Conservation (phyloP, 2,329 filamentous ascomycete species). For the Dissoconium aciculare region DNA sequence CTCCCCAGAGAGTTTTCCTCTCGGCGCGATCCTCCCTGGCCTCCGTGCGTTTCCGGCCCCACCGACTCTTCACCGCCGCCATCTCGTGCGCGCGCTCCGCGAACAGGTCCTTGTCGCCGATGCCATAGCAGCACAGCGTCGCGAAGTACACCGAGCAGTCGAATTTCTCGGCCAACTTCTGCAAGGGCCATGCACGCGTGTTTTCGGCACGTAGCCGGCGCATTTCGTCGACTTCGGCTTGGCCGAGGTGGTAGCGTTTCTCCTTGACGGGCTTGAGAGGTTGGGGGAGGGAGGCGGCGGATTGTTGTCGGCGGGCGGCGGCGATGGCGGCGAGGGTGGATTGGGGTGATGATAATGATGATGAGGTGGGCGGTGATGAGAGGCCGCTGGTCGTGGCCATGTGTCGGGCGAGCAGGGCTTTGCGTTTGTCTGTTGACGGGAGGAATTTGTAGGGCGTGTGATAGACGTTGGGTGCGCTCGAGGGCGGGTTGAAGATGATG, state of each 20-base stretch:
- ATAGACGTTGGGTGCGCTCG: slow-evolving; percentile 46
- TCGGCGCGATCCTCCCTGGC: slow-evolving; percentile 46
- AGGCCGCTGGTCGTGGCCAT: too few relatives aligned
- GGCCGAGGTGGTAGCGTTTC: slow-evolving; percentile 47
- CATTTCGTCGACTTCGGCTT: slow-evolving; percentile 45
- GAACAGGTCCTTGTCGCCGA: slow-evolving; percentile 27
- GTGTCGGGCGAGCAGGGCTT: too few relatives aligned
- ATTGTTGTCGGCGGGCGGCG: neutral
- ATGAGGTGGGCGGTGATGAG: too few relatives aligned
- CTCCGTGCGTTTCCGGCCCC: slow-evolving; percentile 44
- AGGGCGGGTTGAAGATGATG: slow-evolving; percentile 53
- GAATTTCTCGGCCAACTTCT: slow-evolving; percentile 46
- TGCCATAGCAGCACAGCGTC: slow-evolving; percentile 42
- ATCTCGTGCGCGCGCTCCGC: slow-evolving; percentile 29
- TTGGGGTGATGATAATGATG: too few relatives aligned
- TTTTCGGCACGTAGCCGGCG: slow-evolving; percentile 39
- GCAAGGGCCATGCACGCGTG: slow-evolving; percentile 44
- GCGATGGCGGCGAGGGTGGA: neutral
- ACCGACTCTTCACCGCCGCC: slow-evolving; percentile 42
- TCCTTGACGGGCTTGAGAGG: slow-evolving; percentile 25
- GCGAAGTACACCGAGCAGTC: slow-evolving; percentile 49
- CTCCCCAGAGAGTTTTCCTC: slow-evolving; percentile 47
- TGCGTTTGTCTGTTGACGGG: slow-evolving; percentile 43
- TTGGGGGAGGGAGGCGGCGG: neutral
- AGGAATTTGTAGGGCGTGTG: slow-evolving; percentile 52